Conservation (phyloP, 2,329 filamentous ascomycete species). For the Chaetomiaceae sp. region DNA sequence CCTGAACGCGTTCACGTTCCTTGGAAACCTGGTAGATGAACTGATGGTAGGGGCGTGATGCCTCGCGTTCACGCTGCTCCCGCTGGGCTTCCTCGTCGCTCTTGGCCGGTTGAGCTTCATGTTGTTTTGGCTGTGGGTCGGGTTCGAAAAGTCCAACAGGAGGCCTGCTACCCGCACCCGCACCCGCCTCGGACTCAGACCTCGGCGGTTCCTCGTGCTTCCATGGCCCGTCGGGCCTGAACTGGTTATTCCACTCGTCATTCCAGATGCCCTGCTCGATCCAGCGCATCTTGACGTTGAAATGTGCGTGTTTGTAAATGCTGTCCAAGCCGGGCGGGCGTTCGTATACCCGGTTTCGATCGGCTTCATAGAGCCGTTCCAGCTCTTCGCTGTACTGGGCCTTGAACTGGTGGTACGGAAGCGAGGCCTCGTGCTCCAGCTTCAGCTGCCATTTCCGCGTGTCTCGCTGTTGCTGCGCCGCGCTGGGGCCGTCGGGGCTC, state of each 20-base stretch:
- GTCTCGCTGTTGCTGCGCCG: background rate
- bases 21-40: background rate
- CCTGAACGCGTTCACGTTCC: background rate
- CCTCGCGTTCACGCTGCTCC: background rate
- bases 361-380: background rate
- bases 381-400: background rate
- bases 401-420: background rate
- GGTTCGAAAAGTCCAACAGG: too few species aligned
- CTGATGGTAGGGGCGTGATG: background rate
- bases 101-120: too few species aligned
- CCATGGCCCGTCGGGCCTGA: background rate
- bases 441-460: background rate
- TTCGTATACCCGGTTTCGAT: background rate
- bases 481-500: background rate
- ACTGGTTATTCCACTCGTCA: background rate
- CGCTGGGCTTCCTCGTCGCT: too few species aligned
- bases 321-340: background rate
- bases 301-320: background rate
- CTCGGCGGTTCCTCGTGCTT: background rate
- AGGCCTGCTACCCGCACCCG: too few species aligned
- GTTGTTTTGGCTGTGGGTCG: too few species aligned
- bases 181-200: background rate
- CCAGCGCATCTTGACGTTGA: background rate
- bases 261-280: background rate
- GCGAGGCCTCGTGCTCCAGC: background rate